Evolutionary conservation across 805 yeast species (phyloP).

Genomic region (Yarrowia sp.): DNA sequence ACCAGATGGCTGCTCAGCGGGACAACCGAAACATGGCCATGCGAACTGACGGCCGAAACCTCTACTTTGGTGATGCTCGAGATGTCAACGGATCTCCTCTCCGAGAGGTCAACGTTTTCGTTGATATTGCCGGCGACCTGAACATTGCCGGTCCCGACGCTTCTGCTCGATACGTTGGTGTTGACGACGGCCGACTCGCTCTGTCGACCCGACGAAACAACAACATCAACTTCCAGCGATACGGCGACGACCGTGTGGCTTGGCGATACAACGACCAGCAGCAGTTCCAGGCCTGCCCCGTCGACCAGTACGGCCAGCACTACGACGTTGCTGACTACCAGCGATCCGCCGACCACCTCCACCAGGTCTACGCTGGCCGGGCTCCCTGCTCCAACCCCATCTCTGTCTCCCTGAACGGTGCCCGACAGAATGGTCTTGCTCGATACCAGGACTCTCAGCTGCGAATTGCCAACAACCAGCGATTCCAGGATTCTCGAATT

Average conservation of each 20-base stretch:
- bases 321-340: background rate
- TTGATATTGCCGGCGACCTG: background rate
- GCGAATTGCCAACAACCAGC: slow-evolving; percentile 16
- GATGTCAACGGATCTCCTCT: slow-evolving; percentile 11
- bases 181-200: slow-evolving; percentile 7
- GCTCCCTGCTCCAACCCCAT: background rate
- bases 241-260: background rate
- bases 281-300: slow-evolving; percentile 21
- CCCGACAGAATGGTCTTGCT: slow-evolving; percentile 2
- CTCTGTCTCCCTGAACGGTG: background rate
- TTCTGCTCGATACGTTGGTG: slow-evolving; percentile 18
- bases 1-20: slow-evolving; percentile 13
- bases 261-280: slow-evolving; percentile 18
- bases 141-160: slow-evolving; percentile 12
- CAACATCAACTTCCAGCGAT: slow-evolving; percentile 8
- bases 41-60: slow-evolving; percentile 18
- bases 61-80: slow-evolving; percentile 12
- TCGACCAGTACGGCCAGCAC: background rate
- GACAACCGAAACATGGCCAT: slow-evolving; percentile 9
- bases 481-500: background rate
- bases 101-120: background rate
- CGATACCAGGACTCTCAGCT: slow-evolving; percentile 18
- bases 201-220: slow-evolving; percentile 10
- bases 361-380: slow-evolving; percentile 8
- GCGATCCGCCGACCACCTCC: background rate